Conservation (phyloP, 169 alveolate species). For the Perkinsus olseni region DNA sequence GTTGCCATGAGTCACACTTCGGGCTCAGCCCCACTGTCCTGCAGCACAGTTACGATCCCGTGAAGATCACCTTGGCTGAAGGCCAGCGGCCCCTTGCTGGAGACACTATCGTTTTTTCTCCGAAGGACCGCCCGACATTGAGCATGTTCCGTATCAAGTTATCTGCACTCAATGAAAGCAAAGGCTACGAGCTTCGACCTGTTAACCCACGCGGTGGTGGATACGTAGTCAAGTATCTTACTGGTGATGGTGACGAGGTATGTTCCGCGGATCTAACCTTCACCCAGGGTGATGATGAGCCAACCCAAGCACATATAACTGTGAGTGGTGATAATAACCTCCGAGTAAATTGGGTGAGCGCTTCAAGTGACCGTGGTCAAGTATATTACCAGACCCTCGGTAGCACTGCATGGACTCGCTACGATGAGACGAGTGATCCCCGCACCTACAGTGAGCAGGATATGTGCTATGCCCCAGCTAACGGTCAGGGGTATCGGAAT, state of each 20-base stretch:
- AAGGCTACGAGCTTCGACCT: neutral
- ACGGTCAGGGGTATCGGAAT: neutral
- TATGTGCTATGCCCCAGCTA: neutral
- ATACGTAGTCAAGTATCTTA: neutral
- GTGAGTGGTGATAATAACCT: neutral
- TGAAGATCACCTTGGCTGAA: neutral
- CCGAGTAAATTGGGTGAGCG: neutral
- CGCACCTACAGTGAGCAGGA: neutral
- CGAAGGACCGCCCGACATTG: too few relatives aligned
- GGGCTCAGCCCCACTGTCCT: too few relatives aligned
- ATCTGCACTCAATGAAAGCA: too few relatives aligned
- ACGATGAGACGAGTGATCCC: neutral
- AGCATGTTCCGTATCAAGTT: too few relatives aligned
- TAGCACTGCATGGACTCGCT: neutral
- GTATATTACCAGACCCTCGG: neutral
- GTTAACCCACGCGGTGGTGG: neutral
- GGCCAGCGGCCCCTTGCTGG: too few relatives aligned
- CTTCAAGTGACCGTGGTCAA: neutral
- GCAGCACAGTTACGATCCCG: neutral
- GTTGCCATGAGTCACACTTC: too few relatives aligned
- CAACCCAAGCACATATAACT: neutral
- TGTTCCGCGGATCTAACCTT: neutral
- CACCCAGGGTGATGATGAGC: neutral
- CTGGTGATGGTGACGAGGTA: neutral
- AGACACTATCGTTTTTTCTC: too few relatives aligned